Base-by-base conservation (phyloP, 805 yeast genomes). In the Komagataella pseudopastoris region DNA sequence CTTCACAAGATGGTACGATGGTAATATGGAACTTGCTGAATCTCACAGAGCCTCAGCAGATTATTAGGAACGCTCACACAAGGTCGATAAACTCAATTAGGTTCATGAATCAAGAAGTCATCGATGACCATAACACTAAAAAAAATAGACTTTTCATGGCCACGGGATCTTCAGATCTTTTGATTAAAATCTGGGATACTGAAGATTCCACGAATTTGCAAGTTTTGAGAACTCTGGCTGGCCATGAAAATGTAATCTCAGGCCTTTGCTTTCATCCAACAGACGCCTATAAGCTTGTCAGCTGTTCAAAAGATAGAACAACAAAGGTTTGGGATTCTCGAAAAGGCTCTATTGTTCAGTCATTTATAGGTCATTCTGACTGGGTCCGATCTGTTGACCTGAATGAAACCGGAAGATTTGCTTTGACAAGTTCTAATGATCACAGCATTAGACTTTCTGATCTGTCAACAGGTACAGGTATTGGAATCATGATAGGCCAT, bases 201-300 rank as follows among this genome's bases (percentile, higher is more conserved):
- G 57, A 61, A 30, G 69, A 75, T 14, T 8, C 39, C 14, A n/a
- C 23, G 16, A 16, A 47, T 2, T 6, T 50, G 4, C 58, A 63
- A 2, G 62, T 83, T 47, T 61, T 78, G 1, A 71, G 88, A 44
- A 80, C 88, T 0, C 65, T 90, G 20, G 67, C 81, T 0, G 96
- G 96, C 10, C 98, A 90, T 66, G 95, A 88, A 54, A 96, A 90
- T 62, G 78, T 93, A 1, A 80, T 90, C 0, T 85, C 95, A 0
- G 68, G 78, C 0, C 69, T 87, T 6, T 67, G 69, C 12, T 82
- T 85, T 60, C 72, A 79, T 17, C 64, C 60, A 3, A 60, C 69
- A 4, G 67, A 74, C 39, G 76, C 80, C 2, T 66, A 68, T 23
- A 70, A 70, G 14, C 60, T 83, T 16, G 76, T 81, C 51, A 77